Conservation (phyloP, 805 yeast species). For the Hanseniaspora thailandica region DNA sequence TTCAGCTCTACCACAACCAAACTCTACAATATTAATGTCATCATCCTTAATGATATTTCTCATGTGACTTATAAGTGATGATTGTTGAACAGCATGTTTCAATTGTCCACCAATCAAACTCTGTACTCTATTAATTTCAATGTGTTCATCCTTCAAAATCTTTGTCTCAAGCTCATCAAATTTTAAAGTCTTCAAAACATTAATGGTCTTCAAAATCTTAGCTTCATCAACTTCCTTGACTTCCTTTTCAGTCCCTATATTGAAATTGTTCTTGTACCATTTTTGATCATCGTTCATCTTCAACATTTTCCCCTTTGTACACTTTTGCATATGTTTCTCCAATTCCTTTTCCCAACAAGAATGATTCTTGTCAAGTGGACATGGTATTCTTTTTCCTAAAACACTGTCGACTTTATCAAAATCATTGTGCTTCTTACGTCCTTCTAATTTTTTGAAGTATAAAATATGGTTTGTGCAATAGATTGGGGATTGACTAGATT, state of each 20-base stretch:
- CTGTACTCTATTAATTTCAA: conserved; percentile 34
- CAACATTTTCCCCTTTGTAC: conserved; percentile 38
- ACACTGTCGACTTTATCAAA: conserved; percentile 15
- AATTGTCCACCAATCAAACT: conserved; percentile 41
- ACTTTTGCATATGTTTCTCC: conserved; percentile 45
- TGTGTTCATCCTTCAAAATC: conserved; percentile 22
- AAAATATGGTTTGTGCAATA: conserved; percentile 55
- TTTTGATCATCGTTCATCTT: conserved; percentile 28
- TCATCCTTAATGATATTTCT: conserved; percentile 28
- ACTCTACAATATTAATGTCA: conserved; percentile 44
- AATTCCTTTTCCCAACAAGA: conserved; percentile 54
- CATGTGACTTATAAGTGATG: conserved; percentile 64
- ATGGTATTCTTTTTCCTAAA: conserved; percentile 41
- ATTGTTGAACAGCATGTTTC: conserved; percentile 70
- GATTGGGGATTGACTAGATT: conserved; percentile 36
- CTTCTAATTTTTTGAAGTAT: conserved; percentile 19
- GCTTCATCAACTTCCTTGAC: conserved; percentile 14
- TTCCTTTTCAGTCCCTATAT: conserved; percentile 22
- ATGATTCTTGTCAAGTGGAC: conserved; percentile 70
- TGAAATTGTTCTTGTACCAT: conserved; percentile 44
- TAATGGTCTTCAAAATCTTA: conserved; percentile 25
- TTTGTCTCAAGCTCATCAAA: conserved; percentile 24
- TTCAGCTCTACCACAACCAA: conserved; percentile 89
- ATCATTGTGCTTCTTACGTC: conserved; percentile 16
- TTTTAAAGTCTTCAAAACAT: conserved; percentile 30